A percentile compares a stretch with the other conserved stretches of the same genome.
phyloP scores from a whole-genome alignment of 2,329 filamentous ascomycete species.

The Grosmannia clavigera region DNA sequence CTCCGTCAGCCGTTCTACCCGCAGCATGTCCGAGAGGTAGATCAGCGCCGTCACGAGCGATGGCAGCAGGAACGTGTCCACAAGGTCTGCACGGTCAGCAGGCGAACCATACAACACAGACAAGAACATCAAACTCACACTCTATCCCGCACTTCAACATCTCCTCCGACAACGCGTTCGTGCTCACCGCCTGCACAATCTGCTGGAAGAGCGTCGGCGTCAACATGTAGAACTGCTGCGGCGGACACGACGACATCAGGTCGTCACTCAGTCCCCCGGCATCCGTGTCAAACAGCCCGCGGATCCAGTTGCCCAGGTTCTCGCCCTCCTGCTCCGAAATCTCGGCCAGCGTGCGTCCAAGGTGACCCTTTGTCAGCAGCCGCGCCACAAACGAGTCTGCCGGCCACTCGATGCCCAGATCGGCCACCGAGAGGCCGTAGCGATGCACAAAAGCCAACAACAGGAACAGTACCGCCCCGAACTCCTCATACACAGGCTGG shows the following conservation, averaged over 20 bases:
- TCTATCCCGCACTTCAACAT: slow-evolving; percentile 64
- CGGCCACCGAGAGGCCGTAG: slow-evolving; percentile 51
- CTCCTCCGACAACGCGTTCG: slow-evolving; percentile 53
- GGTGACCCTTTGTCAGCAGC: slow-evolving; percentile 47
- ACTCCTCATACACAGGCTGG: slow-evolving; percentile 78
- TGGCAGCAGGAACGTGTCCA: slow-evolving; percentile 70
- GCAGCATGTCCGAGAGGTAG: slow-evolving; percentile 60
- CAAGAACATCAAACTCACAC: slow-evolving; percentile 20
- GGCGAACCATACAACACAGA: slow-evolving; percentile 6
- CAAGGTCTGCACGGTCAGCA: slow-evolving; percentile 40
- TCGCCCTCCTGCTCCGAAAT: slow-evolving; percentile 51
- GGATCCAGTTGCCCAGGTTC: slow-evolving; percentile 63
- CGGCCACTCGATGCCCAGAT: slow-evolving; percentile 45
- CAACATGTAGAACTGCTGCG: slow-evolving; percentile 70
- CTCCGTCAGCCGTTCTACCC: slow-evolving; percentile 49
- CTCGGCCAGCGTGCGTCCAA: slow-evolving; percentile 44
- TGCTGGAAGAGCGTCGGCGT: slow-evolving; percentile 67
- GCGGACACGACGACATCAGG: slow-evolving; percentile 67
- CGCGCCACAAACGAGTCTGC: slow-evolving; percentile 56
- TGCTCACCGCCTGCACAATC: slow-evolving; percentile 57
- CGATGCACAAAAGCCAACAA: slow-evolving; percentile 64
- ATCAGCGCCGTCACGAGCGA: slow-evolving; percentile 61
- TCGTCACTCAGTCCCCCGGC: slow-evolving; percentile 65
- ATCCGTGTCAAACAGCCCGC: slow-evolving; percentile 64
- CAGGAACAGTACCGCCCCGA: slow-evolving; percentile 63